Percentiles rank a stretch among this genome's conserved stretches.
These are phyloP conservation scores for Leishmania mexicana DNA, from an alignment of 208 protist species.

Conservation along the genomic window DNA sequence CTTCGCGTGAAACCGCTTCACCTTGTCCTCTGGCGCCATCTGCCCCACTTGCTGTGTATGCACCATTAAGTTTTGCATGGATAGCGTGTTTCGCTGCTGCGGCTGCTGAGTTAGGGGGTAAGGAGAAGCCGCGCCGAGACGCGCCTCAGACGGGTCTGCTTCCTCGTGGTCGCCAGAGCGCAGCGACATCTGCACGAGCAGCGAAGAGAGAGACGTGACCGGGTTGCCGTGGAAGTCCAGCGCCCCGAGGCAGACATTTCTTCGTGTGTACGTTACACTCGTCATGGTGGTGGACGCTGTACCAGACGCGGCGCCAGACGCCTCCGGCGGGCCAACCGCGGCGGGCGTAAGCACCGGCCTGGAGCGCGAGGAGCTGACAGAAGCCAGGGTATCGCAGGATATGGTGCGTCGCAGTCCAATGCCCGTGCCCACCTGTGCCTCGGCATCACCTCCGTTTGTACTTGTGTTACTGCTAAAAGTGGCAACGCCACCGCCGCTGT, in stretches of 20 bases:
- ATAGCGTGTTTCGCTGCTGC: slow-evolving; percentile 24
- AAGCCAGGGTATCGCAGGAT: slow-evolving; percentile 23
- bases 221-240: slow-evolving; percentile 32
- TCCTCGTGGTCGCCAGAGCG: slow-evolving; percentile 29
- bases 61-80: slow-evolving; percentile 38
- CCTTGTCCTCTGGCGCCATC: slow-evolving; percentile 33
- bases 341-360: slow-evolving; percentile 20
- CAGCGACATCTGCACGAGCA: slow-evolving; percentile 31
- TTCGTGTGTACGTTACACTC: slow-evolving; percentile 38
- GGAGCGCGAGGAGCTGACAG: slow-evolving; percentile 26
- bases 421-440: not conserved
- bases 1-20: slow-evolving; percentile 25
- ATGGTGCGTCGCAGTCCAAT: slow-evolving; percentile 3
- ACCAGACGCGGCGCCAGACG: slow-evolving; percentile 2
- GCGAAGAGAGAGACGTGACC: slow-evolving; percentile 35
- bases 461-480: not conserved
- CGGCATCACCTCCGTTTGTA: not conserved
- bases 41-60: slow-evolving; percentile 35
- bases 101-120: slow-evolving; percentile 15
- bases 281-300: slow-evolving; percentile 23
- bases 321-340: slow-evolving; percentile 2
- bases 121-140: not conserved
- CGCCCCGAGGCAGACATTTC: slow-evolving; percentile 32
- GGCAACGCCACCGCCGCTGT: not conserved
- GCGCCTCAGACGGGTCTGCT: slow-evolving; percentile 10